These are phyloP conservation scores for Boletus eberwhitei DNA, from an alignment of 768 basidiomycete species.

Conservation along the genomic window DNA sequence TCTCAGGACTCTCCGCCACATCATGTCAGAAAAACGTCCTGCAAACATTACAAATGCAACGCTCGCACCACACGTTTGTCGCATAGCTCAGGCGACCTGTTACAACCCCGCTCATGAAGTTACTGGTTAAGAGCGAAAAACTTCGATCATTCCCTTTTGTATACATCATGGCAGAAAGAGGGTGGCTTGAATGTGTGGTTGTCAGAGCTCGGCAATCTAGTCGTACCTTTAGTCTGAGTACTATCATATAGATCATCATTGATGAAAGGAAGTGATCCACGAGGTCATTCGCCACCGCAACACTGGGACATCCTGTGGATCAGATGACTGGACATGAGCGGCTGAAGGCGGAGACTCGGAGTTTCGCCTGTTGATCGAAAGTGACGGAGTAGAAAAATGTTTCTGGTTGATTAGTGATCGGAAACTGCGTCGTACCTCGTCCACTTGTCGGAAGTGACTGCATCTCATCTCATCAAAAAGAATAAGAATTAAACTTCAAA, in stretches of 20 bases:
- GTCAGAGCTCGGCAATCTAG: constrained; percentile 17
- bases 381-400: constrained; percentile 15
- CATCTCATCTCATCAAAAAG: constrained; percentile 15
- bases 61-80: constrained; percentile 16
- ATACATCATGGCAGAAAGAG: constrained; percentile 14
- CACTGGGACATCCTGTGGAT: constrained; percentile 8
- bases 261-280: constrained; percentile 23
- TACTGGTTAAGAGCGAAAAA: background rate
- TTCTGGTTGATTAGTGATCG: constrained; percentile 15
- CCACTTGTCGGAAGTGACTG: constrained; percentile 12
- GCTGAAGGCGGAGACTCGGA: constrained; percentile 19
- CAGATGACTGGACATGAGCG: constrained; percentile 13
- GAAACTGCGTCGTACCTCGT: constrained; percentile 10
- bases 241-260: constrained; percentile 16
- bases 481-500: constrained; percentile 15
- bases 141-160: constrained; percentile 12
- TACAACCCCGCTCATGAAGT: constrained; percentile 3
- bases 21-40: constrained; percentile 10
- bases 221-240: constrained; percentile 15
- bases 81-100: constrained; percentile 10
- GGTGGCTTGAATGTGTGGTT: constrained; percentile 11
- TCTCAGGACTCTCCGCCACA: background rate
- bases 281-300: constrained; percentile 23
- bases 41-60: constrained; percentile 10
- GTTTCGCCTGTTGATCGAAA: constrained; percentile 9